Percentiles rank a stretch among this genome's conserved stretches.
These are phyloP conservation scores for Capillidium rhysosporum DNA, from an alignment of 371 early-diverging fungal genomes.

Conservation along the genomic window DNA sequence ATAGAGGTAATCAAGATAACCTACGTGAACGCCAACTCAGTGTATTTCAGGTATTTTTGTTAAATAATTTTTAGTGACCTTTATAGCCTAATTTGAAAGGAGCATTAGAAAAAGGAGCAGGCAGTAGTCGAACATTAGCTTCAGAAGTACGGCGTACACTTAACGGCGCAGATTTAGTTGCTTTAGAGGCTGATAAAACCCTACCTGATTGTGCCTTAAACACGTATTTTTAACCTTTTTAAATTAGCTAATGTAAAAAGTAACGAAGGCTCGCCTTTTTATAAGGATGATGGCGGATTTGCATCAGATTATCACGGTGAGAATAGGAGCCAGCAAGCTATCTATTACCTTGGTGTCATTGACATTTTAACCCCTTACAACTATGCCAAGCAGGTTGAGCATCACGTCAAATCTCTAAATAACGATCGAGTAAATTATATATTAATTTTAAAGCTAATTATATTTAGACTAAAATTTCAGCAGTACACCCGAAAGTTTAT, in stretches of 20 bases:
- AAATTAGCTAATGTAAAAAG: conserved; percentile 9
- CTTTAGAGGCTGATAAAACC: conserved; percentile 19
- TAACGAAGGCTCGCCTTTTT: conserved; percentile 53
- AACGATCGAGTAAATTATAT: conserved; percentile 33
- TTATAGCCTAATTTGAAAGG: conserved; percentile 16
- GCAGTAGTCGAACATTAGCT: conserved; percentile 33
- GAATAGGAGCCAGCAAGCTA: conserved; percentile 21
- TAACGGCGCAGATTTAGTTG: conserved; percentile 36
- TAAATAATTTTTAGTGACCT: conserved; percentile 28
- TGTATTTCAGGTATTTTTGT: conserved; percentile 37
- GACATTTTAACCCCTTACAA: conserved; percentile 91
- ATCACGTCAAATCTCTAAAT: conserved; percentile 57
- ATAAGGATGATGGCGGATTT: conserved; percentile 79
- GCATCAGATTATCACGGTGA: conserved; percentile 50
- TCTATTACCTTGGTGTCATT: conserved; percentile 88
- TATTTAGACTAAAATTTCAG: conserved; percentile 46
- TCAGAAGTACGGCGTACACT: conserved; percentile 45
- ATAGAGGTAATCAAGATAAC: conserved; percentile 61
- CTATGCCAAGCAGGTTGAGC: conserved; percentile 62
- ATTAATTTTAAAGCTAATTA: neutral
- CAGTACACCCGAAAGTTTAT: conserved; percentile 68
- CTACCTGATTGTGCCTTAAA: neutral
- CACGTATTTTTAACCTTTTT: too few species aligned
- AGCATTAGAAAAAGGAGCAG: conserved; percentile 11
- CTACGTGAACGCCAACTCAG: conserved; percentile 70